These are phyloP conservation scores for Spathaspora passalidarum DNA, from an alignment of 805 yeast genomes.

Conservation along the genomic window DNA sequence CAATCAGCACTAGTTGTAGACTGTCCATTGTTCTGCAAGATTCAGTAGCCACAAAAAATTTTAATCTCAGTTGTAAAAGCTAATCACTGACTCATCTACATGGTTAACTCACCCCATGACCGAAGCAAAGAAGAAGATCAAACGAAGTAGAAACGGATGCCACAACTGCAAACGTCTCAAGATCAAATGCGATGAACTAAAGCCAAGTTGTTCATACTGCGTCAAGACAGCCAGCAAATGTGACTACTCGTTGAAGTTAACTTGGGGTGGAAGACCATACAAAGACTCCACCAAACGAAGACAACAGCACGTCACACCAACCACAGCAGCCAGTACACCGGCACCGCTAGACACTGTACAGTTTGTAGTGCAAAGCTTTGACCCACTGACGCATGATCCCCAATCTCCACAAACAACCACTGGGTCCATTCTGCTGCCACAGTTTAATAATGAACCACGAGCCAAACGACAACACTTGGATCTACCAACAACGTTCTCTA, in stretches of 20 bases:
- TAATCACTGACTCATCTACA: too few relatives aligned
- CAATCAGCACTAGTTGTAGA: too few relatives aligned
- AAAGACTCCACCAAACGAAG: conserved; percentile 37
- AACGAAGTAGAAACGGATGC: conserved; percentile 58
- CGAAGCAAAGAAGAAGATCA: conserved; percentile 14
- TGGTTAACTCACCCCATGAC: too few relatives aligned
- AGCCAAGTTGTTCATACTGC: conserved; percentile 63
- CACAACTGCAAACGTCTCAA: conserved; percentile 59
- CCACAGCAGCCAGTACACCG: neutral
- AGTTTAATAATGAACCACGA: too few relatives aligned
- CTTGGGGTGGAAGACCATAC: conserved; percentile 76
- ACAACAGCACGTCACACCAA: conserved; percentile 4
- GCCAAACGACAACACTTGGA: too few relatives aligned
- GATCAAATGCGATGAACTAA: conserved; percentile 66
- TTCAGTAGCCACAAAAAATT: too few relatives aligned
- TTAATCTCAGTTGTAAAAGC: too few relatives aligned
- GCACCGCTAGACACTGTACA: neutral
- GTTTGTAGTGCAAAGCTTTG: neutral
- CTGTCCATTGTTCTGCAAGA: too few relatives aligned
- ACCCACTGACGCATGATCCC: neutral
- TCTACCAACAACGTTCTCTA: too few relatives aligned
- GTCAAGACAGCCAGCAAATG: conserved; percentile 44
- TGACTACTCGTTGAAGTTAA: conserved; percentile 60
- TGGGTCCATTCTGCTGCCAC: too few relatives aligned
- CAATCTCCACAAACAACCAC: too few relatives aligned